Evolutionary conservation across 495 filamentous ascomycete species (phyloP), one percentile per base, ranked within the genome.

Genomic region (Physcia stellaris): DNA sequence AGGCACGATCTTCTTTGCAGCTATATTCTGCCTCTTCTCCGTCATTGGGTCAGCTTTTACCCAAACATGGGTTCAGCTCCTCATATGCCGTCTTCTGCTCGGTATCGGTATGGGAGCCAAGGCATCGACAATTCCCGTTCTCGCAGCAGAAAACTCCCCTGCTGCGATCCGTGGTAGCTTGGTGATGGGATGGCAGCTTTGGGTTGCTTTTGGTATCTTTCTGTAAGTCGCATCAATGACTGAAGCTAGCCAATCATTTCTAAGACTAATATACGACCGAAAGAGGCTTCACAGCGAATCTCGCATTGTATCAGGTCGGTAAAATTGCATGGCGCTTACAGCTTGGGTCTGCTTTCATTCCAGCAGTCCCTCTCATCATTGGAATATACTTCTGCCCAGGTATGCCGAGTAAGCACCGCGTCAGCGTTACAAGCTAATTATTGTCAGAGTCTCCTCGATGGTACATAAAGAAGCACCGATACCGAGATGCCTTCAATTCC

Each of bases 161-260:
- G 75, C 84, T 12, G 53, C 62, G 16, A 79, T 92, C 37, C 69
- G 84, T 46, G 84, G 84, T 32, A 80, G 71, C 6, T 57, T 92
- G n/a, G 79, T 83, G 26, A 88, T 92, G 83, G 70, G 62, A 12
- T 88, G 82, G 83, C 83, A 92, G 47, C 63, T 86, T 54, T 86
- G 82, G 81, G 85, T 80, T 6, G 83, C 82, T 2, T 86, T 86
- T 42, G 81, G 82, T 27, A 84, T 85, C 47, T 72, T 84, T 47
- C 58, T 83, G 5, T 61, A 41, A 9, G 50, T 39, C 15, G 4
- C 5, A 13, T 16, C 0, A 19, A n/a, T 5, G 17, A 18, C 17
- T 4, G 10, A 35, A 55, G 54, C 39, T 51, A 56, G 39, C 42
- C 58, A 1, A 19, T 28, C 12, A 15, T 23, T 43, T 31, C 16